These are phyloP conservation scores for Seiridium unicorne DNA, from an alignment of 2,329 filamentous ascomycete species.

Conservation along the genomic window DNA sequence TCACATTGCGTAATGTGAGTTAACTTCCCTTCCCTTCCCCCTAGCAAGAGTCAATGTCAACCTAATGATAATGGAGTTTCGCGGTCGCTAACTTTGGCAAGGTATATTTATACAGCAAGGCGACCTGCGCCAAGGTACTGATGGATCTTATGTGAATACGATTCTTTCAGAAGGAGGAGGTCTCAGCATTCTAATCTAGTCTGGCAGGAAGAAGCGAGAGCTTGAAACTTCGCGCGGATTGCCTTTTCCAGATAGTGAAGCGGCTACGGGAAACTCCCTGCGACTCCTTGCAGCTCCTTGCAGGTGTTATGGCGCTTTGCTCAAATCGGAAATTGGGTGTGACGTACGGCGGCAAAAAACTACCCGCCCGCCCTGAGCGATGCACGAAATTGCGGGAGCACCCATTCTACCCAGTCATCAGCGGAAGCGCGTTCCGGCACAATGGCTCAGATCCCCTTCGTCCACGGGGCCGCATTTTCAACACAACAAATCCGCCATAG, in stretches of 20 bases:
- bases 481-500: not conserved
- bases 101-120: not conserved
- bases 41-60: not conserved
- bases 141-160: not conserved
- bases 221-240: not conserved
- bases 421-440: not conserved
- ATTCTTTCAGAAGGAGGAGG: no score
- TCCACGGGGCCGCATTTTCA: not conserved
- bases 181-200: not conserved
- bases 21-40: not conserved
- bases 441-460: not conserved
- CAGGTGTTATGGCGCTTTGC: not conserved
- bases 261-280: not conserved
- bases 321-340: not conserved
- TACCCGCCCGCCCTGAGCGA: conserved; percentile 5
- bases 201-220: not conserved
- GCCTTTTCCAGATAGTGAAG: not conserved
- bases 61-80: not conserved
- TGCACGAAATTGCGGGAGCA: not conserved
- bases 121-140: not conserved
- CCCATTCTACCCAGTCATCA: not conserved
- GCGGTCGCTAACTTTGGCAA: not conserved
- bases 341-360: conserved; percentile 1
- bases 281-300: not conserved
- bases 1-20: conserved; percentile 78